Base-by-base conservation (phyloP, 2,329 filamentous ascomycete species). In the Xylaria sp. region DNA sequence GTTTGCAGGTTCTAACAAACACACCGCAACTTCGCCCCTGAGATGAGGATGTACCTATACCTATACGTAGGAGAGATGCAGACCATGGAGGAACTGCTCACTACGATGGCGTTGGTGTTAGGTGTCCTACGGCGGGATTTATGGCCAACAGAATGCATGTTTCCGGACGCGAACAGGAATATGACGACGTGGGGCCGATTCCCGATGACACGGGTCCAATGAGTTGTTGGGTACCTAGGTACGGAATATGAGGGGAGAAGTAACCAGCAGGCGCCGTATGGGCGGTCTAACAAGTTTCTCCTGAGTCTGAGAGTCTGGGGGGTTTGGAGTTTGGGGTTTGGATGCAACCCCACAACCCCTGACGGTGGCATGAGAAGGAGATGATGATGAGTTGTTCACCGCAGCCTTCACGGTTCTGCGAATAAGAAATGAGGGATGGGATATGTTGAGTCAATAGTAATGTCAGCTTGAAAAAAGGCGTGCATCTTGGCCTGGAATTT, bases 121-220 rank as follows among this genome's bases (percentile, higher is more conserved):
- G 43, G 41, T 58, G 43, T 53, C 35, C 17, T 47, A 29, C 44
- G 51, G 62, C 43, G 49, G 49, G 41, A 9, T 46, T 59, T 31
- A 31, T 57, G 44, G 51, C 58, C 49, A 33, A 57, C 38, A 11
- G 41, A 60, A 62, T 64, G 62, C 37, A 38, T 27, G 55, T 60
- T 51, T 54, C 55, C 35, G 48, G 48, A 33, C 9, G 37, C 15
- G n/a, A 53, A 40, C 35, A 53, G n/a, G 15, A 29, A 23, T 15
- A 21, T 40, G 44, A 41, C 11, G 54, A 38, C 43, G 56, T 61
- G 58, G 61, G 61, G 64, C 55, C 37, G 25, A 59, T 55, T 62
- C 55, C 64, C 64, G 64, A 62, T 59, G 62, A 66, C 49, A 54
- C 62, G 64, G 64, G 48, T 65, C 62, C 55, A 53, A 63, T 38